A percentile compares a stretch with the other conserved stretches of the same genome.
Evolutionary conservation across 768 basidiomycete species (phyloP).

Genomic region (Leccinum truebloodii): DNA sequence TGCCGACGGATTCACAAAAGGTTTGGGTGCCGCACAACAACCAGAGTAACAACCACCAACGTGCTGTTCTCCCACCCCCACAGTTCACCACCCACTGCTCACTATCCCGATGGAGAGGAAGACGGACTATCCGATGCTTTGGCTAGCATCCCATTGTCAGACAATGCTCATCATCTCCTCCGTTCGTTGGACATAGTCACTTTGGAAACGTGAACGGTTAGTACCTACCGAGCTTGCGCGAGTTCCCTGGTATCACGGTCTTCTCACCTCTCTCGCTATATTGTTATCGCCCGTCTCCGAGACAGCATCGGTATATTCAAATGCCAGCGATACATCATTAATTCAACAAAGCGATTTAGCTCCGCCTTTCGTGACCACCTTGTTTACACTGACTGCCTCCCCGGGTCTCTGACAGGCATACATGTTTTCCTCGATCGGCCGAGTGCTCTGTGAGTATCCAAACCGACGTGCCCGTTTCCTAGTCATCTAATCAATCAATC

Average conservation of each 20-base stretch:
- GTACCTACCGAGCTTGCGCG: slow-evolving; percentile 63
- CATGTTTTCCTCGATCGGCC: slow-evolving; percentile 82
- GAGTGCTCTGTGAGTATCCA: slow-evolving; percentile 67
- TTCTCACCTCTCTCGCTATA: slow-evolving; percentile 57
- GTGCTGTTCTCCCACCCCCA: too few relatives aligned
- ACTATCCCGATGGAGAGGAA: slow-evolving; percentile 4
- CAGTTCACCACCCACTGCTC: too few relatives aligned
- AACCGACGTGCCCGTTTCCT: not conserved
- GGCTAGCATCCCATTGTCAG: slow-evolving; percentile 25
- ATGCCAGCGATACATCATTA: slow-evolving; percentile 40
- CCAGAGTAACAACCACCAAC: not conserved
- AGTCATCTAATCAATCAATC: slow-evolving; percentile 1
- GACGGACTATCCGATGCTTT: slow-evolving; percentile 16
- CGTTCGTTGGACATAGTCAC: slow-evolving; percentile 53
- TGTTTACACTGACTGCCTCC: slow-evolving; percentile 54
- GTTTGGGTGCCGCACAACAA: slow-evolving; percentile 59
- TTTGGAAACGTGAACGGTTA: slow-evolving; percentile 68
- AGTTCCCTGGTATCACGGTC: slow-evolving; percentile 67
- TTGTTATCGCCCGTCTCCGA: slow-evolving; percentile 45
- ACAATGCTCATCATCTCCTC: slow-evolving; percentile 34
- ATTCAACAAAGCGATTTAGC: slow-evolving; percentile 38
- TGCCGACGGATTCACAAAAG: slow-evolving; percentile 51
- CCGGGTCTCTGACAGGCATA: slow-evolving; percentile 46
- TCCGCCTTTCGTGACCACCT: slow-evolving; percentile 64
- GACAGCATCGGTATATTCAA: slow-evolving; percentile 58